These are phyloP conservation scores for Pyropia yezoensis DNA, from an alignment of 23 red algal genomes.

Conservation along the genomic window DNA sequence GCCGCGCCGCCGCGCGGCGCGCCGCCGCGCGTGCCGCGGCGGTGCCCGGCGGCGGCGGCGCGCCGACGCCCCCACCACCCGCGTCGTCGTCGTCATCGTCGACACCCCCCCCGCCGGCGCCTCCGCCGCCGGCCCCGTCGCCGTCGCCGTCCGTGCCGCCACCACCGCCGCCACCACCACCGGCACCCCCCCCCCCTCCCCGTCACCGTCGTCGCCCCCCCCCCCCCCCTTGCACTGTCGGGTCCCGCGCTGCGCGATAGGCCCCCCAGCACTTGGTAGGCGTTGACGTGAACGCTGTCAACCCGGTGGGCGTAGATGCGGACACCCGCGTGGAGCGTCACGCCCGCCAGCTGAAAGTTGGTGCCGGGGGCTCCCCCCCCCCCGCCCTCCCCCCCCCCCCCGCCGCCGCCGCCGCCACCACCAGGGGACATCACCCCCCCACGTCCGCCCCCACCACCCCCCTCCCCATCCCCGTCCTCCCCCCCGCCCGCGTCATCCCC, in stretches of 20 bases:
- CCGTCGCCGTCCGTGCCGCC: not conserved
- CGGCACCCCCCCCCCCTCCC: constrained; percentile 23
- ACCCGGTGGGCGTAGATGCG: constrained; percentile 92
- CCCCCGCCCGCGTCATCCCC: constrained; percentile 12
- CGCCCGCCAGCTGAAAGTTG: constrained; percentile 90
- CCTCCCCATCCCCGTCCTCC: not conserved
- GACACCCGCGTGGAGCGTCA: constrained; percentile 87
- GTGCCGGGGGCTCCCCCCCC: not conserved
- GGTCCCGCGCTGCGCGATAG: constrained; percentile 28
- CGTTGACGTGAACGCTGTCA: constrained; percentile 85
- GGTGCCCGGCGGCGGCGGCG: too few relatives aligned
- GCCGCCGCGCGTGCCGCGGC: too few relatives aligned
- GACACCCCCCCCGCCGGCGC: constrained; percentile 14
- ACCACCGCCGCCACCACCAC: constrained; percentile 2
- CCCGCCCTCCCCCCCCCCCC: too few relatives aligned
- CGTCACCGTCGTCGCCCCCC: not conserved
- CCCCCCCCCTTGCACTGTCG: constrained; percentile 2
- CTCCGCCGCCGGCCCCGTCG: constrained; percentile 15
- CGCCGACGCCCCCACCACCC: too few relatives aligned
- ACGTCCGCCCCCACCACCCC: too few relatives aligned
- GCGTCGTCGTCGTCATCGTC: too few relatives aligned
- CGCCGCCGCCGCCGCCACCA: too few relatives aligned
- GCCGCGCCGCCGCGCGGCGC: too few relatives aligned
- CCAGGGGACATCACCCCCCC: not conserved
- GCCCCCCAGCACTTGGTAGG: constrained; percentile 76